phyloP scores from a whole-genome alignment of 2,329 filamentous ascomycete genomes.

The Aotearoamyces nothofagi region DNA sequence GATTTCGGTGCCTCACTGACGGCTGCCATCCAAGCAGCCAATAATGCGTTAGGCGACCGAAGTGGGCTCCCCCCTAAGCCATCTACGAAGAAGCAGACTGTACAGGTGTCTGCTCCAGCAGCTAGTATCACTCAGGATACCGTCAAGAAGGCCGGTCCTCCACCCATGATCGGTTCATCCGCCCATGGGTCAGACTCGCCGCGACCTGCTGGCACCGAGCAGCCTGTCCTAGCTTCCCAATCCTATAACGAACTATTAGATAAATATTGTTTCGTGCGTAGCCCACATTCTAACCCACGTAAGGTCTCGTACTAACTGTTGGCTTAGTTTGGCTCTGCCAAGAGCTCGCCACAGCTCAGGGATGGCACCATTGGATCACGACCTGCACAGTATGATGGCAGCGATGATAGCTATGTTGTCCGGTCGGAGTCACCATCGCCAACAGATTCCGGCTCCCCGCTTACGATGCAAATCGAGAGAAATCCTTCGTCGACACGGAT shows the following conservation, averaged over 20 bases:
- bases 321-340: constrained; percentile 46
- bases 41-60: constrained; percentile 43
- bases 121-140: constrained; percentile 1
- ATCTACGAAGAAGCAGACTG: constrained; percentile 7
- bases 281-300: constrained; percentile 21
- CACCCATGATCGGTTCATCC: constrained; percentile 7
- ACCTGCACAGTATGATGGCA: constrained; percentile 28
- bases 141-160: constrained; percentile 9
- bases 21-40: constrained; percentile 64
- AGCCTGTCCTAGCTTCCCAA: constrained; percentile 64
- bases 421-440: constrained; percentile 19
- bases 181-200: constrained; percentile 31
- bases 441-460: constrained; percentile 12
- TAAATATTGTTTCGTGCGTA: constrained; percentile 99
- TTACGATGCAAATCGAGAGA: constrained; percentile 8
- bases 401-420: constrained; percentile 22
- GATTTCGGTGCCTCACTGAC: constrained; percentile 88
- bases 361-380: constrained; percentile 27
- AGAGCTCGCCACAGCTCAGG: constrained; percentile 32
- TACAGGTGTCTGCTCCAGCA: constrained; percentile 6
- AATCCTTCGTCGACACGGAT: constrained; percentile 10
- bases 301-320: constrained; percentile 25
- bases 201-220: constrained; percentile 35
- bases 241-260: constrained; percentile 95
- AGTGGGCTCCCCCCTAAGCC: constrained; percentile 34